These are phyloP conservation scores for Kodamaea ohmeri DNA, from an alignment of 1,139 yeast species.

Conservation along the genomic window DNA sequence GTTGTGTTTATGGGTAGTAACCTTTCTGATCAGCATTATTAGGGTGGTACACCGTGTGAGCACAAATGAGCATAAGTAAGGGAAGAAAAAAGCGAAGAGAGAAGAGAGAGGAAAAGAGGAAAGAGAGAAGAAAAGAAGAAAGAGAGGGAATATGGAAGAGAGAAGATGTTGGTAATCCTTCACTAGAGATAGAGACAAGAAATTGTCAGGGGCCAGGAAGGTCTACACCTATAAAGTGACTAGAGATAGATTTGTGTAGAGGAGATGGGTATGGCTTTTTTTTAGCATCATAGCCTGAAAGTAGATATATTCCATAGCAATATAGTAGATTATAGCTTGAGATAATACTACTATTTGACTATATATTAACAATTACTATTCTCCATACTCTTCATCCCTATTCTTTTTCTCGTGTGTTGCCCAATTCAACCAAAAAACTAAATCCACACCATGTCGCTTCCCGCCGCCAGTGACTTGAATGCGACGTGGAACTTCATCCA, in stretches of 20 bases:
- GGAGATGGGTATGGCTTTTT: too few relatives aligned
- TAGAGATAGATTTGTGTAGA: too few relatives aligned
- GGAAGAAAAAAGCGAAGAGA: not conserved
- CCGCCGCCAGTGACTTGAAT: constrained; percentile 49
- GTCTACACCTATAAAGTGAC: too few relatives aligned
- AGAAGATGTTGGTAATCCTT: not conserved
- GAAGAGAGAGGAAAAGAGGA: not conserved
- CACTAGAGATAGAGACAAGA: too few relatives aligned
- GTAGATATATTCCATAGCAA: too few relatives aligned
- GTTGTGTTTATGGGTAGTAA: constrained; percentile 77
- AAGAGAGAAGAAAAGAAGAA: not conserved
- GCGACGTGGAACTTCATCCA: constrained; percentile 78
- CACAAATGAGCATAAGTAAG: constrained; percentile 8
- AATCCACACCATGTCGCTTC: constrained; percentile 19
- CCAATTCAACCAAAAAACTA: constrained; percentile 4
- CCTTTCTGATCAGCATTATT: constrained; percentile 78
- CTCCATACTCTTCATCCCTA: not conserved
- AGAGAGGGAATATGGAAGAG: constrained; percentile 1
- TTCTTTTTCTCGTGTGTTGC: not conserved
- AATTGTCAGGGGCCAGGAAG: too few relatives aligned
- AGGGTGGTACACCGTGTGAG: constrained; percentile 76
- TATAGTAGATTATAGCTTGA: too few relatives aligned
- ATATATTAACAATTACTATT: not conserved
- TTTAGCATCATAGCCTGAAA: too few relatives aligned
- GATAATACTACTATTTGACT: too few relatives aligned